Evolutionary conservation across 2,329 filamentous ascomycete genomes (phyloP), one percentile per base, ranked within the genome.

Genomic region (Fusarium sp.): DNA sequence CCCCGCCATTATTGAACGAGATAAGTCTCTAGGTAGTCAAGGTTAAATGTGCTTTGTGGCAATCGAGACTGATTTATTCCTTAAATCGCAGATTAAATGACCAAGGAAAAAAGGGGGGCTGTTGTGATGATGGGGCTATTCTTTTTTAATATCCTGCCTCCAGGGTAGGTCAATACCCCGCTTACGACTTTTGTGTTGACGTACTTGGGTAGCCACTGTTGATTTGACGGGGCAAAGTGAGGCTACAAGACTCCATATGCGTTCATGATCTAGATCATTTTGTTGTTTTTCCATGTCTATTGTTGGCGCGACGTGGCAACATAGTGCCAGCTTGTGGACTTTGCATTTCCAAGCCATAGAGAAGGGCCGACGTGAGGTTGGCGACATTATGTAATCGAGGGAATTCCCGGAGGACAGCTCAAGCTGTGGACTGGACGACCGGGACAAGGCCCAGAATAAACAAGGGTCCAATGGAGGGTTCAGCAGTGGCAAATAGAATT

Each of bases 311-410:
- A 44, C 6, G 78, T 86, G 11, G 79, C 80, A 15, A 80, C 76
- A 75, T 86, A 17, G 81, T 87, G 45, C 71, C 75, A 46, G 86
- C 86, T 70, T 87, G 69, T 83, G 64, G 85, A 84, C 38, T 86
- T 87, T 64, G 78, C 61, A 73, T 84, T 77, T 45, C 78, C 78
- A 45, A 80, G 81, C 81, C 77, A 26, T 10, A 44, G 56, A 62
- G 32, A 78, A 85, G 85, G 83, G 81, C 83, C 60, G 80, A 60
- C 45, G 45, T 46, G 57, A 53, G 32, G 54, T 67, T 60, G 45
- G 54, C 64, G 30, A 50, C 40, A 37, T 64, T 67, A 68, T 63
- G 64, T 73, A 63, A 68, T 83, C 56, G 54, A 67, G 67, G 75
- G 60, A 73, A 64, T 66, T 67, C 18, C 55, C 66, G 73, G 73